Conservation (phyloP, 768 basidiomycete species). For the Auricularia sp. region DNA sequence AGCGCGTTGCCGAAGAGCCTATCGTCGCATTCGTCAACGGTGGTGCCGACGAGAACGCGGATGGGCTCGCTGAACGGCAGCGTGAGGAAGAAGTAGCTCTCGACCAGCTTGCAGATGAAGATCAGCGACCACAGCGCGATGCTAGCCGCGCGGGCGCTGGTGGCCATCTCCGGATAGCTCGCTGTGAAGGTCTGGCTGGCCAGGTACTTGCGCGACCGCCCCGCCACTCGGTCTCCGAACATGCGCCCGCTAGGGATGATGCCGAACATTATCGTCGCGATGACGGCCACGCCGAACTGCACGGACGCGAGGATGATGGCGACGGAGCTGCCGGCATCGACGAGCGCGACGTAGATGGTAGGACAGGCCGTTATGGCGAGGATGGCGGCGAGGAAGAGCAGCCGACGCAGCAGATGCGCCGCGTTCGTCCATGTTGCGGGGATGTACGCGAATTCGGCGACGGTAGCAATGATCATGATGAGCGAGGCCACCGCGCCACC, state of each 20-base stretch:
- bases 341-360: constrained; percentile 84
- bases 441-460: constrained; percentile 94
- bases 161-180: constrained; percentile 75
- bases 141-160: constrained; percentile 69
- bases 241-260: constrained; percentile 92
- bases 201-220: constrained; percentile 96
- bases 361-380: constrained; percentile 89
- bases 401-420: constrained; percentile 87
- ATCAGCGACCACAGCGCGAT: constrained; percentile 84
- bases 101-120: constrained; percentile 92
- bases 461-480: constrained; percentile 90
- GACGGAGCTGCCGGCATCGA: constrained; percentile 62
- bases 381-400: constrained; percentile 85
- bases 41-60: constrained; percentile 92
- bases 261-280: constrained; percentile 74
- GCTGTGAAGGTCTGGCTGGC: constrained; percentile 99
- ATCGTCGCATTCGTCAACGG: constrained; percentile 84
- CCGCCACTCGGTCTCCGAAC: constrained; percentile 97
- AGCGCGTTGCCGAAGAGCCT: constrained; percentile 68
- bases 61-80: constrained; percentile 95
- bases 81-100: constrained; percentile 98
- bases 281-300: constrained; percentile 85
- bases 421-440: constrained; percentile 99
- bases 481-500: constrained; percentile 88
- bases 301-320: constrained; percentile 89